Percentiles rank a stretch among this genome's conserved stretches.
phyloP scores from a whole-genome alignment of 108 stramenopile genomes.

The Aurantiochytrium sp. region DNA sequence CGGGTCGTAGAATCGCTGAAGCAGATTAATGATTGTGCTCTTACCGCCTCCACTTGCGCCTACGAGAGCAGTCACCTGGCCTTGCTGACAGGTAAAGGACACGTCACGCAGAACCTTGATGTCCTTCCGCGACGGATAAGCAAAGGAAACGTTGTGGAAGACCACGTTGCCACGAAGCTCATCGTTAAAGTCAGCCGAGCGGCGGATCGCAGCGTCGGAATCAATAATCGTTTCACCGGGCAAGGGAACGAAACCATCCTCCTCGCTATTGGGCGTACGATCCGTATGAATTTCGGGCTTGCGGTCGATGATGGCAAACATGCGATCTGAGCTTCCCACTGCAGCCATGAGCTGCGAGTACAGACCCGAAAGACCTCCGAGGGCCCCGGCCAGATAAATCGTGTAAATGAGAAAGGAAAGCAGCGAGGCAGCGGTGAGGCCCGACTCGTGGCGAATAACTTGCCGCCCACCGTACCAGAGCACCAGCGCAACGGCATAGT shows the following conservation, averaged over 20 bases:
- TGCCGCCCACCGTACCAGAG: slow-evolving; percentile 71
- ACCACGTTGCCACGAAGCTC: slow-evolving; percentile 16
- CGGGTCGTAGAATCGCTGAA: slow-evolving; percentile 68
- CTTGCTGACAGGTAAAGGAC: slow-evolving; percentile 42
- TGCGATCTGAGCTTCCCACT: slow-evolving; percentile 17
- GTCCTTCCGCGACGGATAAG: slow-evolving; percentile 48
- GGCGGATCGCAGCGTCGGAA: background rate
- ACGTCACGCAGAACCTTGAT: slow-evolving; percentile 31
- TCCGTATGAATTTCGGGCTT: background rate
- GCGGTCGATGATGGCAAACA: slow-evolving; percentile 21
- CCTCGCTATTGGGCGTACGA: background rate
- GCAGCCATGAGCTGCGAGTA: slow-evolving; percentile 21
- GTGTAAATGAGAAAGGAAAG: slow-evolving; percentile 67
- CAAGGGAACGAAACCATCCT: background rate
- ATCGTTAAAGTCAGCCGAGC: background rate
- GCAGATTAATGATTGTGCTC: slow-evolving; percentile 57
- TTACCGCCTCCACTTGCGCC: slow-evolving; percentile 69
- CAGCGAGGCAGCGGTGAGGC: slow-evolving; percentile 54
- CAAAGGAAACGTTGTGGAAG: slow-evolving; percentile 42
- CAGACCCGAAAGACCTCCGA: slow-evolving; percentile 32
- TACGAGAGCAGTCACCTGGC: slow-evolving; percentile 69
- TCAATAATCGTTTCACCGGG: background rate
- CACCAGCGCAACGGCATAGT: slow-evolving; percentile 31
- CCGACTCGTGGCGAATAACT: slow-evolving; percentile 45
- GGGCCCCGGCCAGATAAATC: slow-evolving; percentile 48